These are phyloP conservation scores for Penicillium sp. DNA, from an alignment of 2,329 filamentous ascomycete species.

Conservation along the genomic window DNA sequence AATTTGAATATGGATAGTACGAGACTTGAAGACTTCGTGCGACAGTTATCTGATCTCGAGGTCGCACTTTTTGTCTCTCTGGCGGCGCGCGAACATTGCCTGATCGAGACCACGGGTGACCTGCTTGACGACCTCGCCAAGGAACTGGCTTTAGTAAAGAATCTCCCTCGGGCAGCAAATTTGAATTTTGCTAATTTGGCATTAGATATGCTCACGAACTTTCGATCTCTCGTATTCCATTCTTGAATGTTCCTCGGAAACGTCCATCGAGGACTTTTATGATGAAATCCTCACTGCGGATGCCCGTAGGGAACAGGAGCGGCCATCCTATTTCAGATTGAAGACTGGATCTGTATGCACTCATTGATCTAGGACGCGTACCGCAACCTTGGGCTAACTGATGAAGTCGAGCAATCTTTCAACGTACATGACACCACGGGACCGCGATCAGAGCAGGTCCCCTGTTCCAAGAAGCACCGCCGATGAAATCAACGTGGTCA, in stretches of 20 bases:
- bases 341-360: conserved; percentile 30
- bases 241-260: conserved; percentile 72
- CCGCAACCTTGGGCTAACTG: conserved; percentile 11
- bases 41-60: conserved; percentile 82
- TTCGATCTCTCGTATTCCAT: conserved; percentile 74
- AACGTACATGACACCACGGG: conserved; percentile 24
- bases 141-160: conserved; percentile 70
- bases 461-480: conserved; percentile 38
- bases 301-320: conserved; percentile 24
- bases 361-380: neutral
- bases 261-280: conserved; percentile 80
- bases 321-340: conserved; percentile 20
- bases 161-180: neutral
- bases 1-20: conserved; percentile 60
- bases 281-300: conserved; percentile 64
- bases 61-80: conserved; percentile 83
- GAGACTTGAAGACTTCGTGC: conserved; percentile 68
- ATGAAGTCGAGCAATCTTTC: conserved; percentile 30
- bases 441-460: conserved; percentile 28
- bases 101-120: conserved; percentile 72
- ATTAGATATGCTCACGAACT: conserved; percentile 63
- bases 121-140: conserved; percentile 69
- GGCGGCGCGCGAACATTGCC: conserved; percentile 80
- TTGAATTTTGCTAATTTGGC: conserved; percentile 2
- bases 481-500: conserved; percentile 67